Evolutionary conservation across 2,329 filamentous ascomycete genomes (phyloP), one percentile per base, ranked within the genome.

Genomic region (Tolypocladium ophioglossoides): DNA sequence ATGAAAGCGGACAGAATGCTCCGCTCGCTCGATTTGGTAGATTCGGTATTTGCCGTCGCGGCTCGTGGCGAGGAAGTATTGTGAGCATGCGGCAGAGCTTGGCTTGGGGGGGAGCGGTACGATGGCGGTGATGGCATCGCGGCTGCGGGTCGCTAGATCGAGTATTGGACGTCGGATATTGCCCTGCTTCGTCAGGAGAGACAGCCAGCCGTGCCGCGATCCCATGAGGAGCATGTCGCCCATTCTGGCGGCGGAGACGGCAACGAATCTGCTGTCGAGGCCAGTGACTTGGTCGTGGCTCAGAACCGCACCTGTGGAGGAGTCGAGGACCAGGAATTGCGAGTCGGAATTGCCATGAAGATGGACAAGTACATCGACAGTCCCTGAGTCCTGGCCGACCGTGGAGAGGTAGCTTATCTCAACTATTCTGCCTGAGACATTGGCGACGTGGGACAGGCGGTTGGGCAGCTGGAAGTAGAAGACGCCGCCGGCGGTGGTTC

Each of bases 1-100:
- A 12, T 68, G 59, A 2, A 83, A 58, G 7, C 53, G 41, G 14
- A 61, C 47, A 1, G 61, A 57, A 1, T 60, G 55, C 3, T 58
- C 53, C 3, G 66, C 52, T 6, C 59, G 38, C 38, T 65, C 53
- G 52, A 78, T 63, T 34, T 74, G 67, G 63, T 77, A 89, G 50
- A 92, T 82, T 40, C 86, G 81, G 61, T 86, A 91, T 51, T 77
- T 82, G 2, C 90, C 89, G 66, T 96, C 87, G 53, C 91, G 82
- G 40, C 86, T 86, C 4, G 87, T 89, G 0, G 86, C 85, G 16
- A 92, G 69, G 44, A 95, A 76, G 55, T 80, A 76, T 30, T 51
- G 60, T 14, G 57, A 53, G n/a, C 59, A 56, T 35, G 61, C 51
- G 0, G 52, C 9, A n/a, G 54, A 34, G 34, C 41, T 51, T 22